Evolutionary conservation across 768 basidiomycete genomes (phyloP), one percentile per base, ranked within the genome.

Genomic region (Psilocybe cyanescens): DNA sequence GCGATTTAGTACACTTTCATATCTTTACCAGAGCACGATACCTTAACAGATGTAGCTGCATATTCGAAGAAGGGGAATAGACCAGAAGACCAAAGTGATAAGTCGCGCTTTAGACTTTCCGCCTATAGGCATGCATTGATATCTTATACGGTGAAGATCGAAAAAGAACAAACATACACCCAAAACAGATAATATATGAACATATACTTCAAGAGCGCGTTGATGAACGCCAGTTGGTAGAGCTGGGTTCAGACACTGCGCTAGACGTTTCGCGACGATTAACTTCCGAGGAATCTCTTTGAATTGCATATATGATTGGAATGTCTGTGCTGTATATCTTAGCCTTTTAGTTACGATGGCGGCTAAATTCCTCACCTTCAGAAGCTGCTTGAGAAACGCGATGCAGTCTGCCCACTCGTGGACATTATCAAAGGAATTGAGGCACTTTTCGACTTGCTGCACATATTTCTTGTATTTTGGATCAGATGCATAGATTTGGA

Each of bases 381-480:
- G 84, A 62, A 97, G 76, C 67, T 95, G 91, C 72, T 96, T 96
- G 74, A 99, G 75, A 77, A 99, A 99, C 44, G 96, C 90, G 71
- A 97, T 99, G 74, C 95, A 99, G 78, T 99, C 97, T 61, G 97
- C 96, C 97, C 97, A 99, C 78, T 99, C 97, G 59, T 97, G 94
- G 60, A 97, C 94, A 70, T 88, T 93, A 70, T 97, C 95, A 70
- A 99, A 99, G 1, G 94, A 89, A 63, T 88, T 90, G 50, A 99
- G 81, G 67, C 92, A 94, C 76, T 90, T 91, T 72, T 99, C 97
- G 51, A 99, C 93, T 68, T 94, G 92, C 58, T 90, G 88, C 0
- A 89, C 81, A 76, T 95, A 98, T 76, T 97, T 97, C 80, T 92
- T 94, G 79, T 88, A 97, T 73, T 95, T 96, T 12, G 94, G 91